Conservation (phyloP, 2,329 filamentous ascomycete species). For the Phaeomoniella chlamydospora region DNA sequence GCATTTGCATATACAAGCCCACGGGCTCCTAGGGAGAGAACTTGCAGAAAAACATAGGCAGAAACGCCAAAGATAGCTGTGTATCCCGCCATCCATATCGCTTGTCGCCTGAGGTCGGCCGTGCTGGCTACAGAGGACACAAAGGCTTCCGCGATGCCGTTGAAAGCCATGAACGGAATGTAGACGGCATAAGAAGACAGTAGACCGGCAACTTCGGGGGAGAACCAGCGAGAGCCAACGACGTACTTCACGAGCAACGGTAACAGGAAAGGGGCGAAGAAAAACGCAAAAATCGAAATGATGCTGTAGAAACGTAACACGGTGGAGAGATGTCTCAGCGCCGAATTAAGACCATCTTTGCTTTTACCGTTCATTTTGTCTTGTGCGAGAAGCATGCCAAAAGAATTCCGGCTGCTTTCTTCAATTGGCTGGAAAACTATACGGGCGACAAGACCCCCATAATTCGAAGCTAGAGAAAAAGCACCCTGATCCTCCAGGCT, state of each 20-base stretch:
- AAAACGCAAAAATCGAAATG: constrained; percentile 52
- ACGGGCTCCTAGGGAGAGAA: constrained; percentile 55
- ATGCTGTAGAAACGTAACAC: constrained; percentile 63
- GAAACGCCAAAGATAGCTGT: constrained; percentile 60
- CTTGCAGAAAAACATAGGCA: constrained; percentile 60
- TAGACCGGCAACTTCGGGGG: constrained; percentile 56
- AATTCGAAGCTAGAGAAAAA: constrained; percentile 89
- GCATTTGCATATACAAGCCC: constrained; percentile 79
- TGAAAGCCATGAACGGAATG: constrained; percentile 80
- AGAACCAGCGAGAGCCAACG: constrained; percentile 63
- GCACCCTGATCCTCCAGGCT: constrained; percentile 71
- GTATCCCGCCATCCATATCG: constrained; percentile 70
- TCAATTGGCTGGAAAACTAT: constrained; percentile 91
- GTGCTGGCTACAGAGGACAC: constrained; percentile 74
- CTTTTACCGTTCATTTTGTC: constrained; percentile 8
- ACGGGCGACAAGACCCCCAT: constrained; percentile 74
- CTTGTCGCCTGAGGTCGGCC: constrained; percentile 60
- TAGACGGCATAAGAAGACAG: constrained; percentile 80
- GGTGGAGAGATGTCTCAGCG: constrained; percentile 17
- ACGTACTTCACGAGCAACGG: constrained; percentile 60
- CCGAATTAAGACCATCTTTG: constrained; percentile 10
- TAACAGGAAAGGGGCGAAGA: constrained; percentile 61
- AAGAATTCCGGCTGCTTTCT: constrained; percentile 81
- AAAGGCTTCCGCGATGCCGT: constrained; percentile 85
- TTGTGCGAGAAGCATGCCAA: constrained; percentile 59